Evolutionary conservation across 768 basidiomycete species (phyloP), one percentile per base, ranked within the genome.

Genomic region (Leccinum sublutescens): DNA sequence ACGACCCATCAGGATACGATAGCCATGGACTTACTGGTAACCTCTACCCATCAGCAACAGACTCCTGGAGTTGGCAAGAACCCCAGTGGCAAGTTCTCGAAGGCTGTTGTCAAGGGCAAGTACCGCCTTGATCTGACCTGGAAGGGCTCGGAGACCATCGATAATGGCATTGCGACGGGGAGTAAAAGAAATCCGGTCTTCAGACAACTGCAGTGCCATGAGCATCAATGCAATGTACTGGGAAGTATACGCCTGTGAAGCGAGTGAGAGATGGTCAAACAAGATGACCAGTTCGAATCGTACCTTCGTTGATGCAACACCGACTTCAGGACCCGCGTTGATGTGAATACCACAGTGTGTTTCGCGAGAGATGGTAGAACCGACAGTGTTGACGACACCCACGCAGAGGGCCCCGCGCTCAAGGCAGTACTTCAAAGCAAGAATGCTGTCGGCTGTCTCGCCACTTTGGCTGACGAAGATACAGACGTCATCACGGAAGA

Each of bases 341-440:
- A 99, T 98, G 79, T 98, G 97, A 54, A 99, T 88, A 89, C 97
- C 97, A 63, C 95, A 97, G 79, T 99, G 97, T 3, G 95, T 95
- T 78, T 98, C 95, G 70, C 96, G 91, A 47, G 96, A 98, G 67
- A 98, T 85, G 4, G 96, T 98, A 23, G 95, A 97, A 52, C 97
- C 97, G 68, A 99, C 97, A 36, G 94, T 95, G 80, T 99, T 98
- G 75, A 99, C 95, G 53, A 98, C 92, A 79, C 97, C 97, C 50
- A 99, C 85, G 71, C 92, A 95, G 48, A 99, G 85, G 8, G 97
- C 96, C 49, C 97, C 97, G 59, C 97, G 85, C 73, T 99, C 97
- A 69, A 97, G 74, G 76, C 95, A 98, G 79, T 99, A 99, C 60
- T 92, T 86, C 79, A 99, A 78, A 25, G 95, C 93, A 64, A 99